Percentiles rank a stretch among this genome's conserved stretches.
Conservation (phyloP, 2,329 filamentous ascomycete genomes). For the Aphanoascus verrucosus region DNA sequence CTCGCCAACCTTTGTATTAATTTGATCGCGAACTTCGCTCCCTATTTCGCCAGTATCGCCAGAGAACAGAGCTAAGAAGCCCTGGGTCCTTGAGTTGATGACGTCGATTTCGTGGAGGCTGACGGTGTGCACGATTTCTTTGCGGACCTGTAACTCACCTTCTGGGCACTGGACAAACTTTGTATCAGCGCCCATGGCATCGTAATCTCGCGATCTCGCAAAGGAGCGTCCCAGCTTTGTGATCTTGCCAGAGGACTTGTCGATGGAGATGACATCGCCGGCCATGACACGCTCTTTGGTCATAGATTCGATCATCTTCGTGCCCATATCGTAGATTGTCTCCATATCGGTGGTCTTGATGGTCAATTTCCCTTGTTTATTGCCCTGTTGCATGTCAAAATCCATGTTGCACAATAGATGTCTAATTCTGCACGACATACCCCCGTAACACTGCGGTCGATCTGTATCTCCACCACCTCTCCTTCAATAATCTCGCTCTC, state of each 20-base stretch:
- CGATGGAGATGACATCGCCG: conserved; percentile 94
- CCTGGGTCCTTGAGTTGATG: conserved; percentile 98
- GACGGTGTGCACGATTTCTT: conserved; percentile 94
- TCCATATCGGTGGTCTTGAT: conserved; percentile 99
- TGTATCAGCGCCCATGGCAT: conserved; percentile 96
- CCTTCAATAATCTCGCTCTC: conserved; percentile 99
- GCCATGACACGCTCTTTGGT: conserved; percentile 99
- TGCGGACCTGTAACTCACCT: conserved; percentile 91
- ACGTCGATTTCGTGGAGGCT: conserved; percentile 97
- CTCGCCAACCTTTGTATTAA: conserved; percentile 96
- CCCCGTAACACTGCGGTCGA: conserved; percentile 90
- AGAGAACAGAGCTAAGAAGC: conserved; percentile 92
- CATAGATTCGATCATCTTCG: conserved; percentile 99
- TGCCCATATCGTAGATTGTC: conserved; percentile 98
- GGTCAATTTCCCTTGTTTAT: conserved; percentile 97
- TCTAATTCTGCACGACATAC: conserved; percentile 30
- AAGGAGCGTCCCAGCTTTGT: conserved; percentile 93
- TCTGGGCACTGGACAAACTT: conserved; percentile 98
- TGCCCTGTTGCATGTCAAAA: conserved; percentile 45
- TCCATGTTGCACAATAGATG: neutral
- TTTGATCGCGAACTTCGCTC: conserved; percentile 94
- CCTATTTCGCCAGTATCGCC: conserved; percentile 97
- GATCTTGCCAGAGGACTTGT: conserved; percentile 97
- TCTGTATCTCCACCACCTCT: conserved; percentile 97
- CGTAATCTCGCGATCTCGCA: conserved; percentile 90